Conservation (phyloP, 202 grass and related monocot species). For the Hordeum pubiflorum region DNA sequence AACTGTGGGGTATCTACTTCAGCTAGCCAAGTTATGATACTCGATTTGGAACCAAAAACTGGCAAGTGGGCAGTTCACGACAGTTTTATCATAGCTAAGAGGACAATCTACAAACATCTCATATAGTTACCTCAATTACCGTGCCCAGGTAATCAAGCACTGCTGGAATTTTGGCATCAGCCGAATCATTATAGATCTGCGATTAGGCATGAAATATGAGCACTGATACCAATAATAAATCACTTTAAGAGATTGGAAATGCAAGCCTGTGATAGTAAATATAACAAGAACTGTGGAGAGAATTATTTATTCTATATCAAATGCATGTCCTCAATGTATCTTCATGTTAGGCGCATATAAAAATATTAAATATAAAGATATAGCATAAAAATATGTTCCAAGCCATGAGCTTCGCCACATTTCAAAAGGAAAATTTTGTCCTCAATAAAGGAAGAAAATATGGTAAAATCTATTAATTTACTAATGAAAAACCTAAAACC, state of each 20-base stretch:
- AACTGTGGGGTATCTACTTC: background rate
- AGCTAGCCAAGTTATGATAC: slow-evolving; percentile 2
- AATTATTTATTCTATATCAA: background rate
- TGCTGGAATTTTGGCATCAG: slow-evolving; percentile 87
- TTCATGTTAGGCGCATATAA: slow-evolving; percentile 1
- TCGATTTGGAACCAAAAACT: background rate
- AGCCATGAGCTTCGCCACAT: background rate
- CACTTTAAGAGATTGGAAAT: slow-evolving; percentile 13
- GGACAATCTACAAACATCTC: background rate
- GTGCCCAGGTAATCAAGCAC: slow-evolving; percentile 83
- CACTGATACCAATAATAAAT: background rate
- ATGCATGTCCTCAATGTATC: background rate
- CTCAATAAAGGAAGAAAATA: no score
- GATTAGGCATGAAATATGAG: slow-evolving; percentile 17
- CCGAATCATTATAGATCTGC: slow-evolving; percentile 84
- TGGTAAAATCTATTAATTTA: no score
- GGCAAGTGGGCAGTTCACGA: background rate
- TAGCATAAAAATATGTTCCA: slow-evolving; percentile 6
- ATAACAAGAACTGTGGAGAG: background rate
- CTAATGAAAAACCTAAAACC: background rate
- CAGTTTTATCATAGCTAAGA: slow-evolving; percentile 13
- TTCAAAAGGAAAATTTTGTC: background rate
- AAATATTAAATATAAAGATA: background rate
- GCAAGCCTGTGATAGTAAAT: background rate
- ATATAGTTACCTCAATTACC: slow-evolving; percentile 62